A percentile compares a stretch with the other conserved stretches of the same genome.
phyloP scores from a whole-genome alignment of 306 rosid genomes.

The Quercus agrifolia region DNA sequence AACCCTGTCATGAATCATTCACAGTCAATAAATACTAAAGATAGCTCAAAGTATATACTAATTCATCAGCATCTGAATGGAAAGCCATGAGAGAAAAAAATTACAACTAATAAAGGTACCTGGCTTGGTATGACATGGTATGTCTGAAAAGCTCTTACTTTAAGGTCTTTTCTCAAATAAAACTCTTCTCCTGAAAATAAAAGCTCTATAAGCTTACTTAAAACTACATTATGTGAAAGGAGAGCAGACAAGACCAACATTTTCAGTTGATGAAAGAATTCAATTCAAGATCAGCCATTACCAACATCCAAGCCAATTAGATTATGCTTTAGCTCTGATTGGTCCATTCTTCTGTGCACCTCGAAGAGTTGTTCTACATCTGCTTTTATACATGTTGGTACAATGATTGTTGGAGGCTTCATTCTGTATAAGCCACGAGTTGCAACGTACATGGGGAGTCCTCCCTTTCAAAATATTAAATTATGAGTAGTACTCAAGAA shows the following conservation, averaged over 20 bases:
- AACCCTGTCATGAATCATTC: constrained; percentile 63
- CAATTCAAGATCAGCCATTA: constrained; percentile 31
- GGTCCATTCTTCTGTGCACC: constrained; percentile 81
- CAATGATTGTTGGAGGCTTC: constrained; percentile 85
- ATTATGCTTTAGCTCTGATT: constrained; percentile 74
- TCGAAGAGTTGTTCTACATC: constrained; percentile 79
- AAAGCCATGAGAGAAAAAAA: constrained; percentile 1
- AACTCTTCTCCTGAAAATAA: constrained; percentile 72
- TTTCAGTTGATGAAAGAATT: constrained; percentile 12
- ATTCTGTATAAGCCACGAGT: constrained; percentile 80
- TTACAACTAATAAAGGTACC: constrained; percentile 35
- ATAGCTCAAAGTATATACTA: not conserved
- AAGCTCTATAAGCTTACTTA: constrained; percentile 1
- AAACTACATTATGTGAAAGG: constrained; percentile 1
- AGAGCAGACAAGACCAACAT: not conserved
- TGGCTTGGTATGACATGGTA: constrained; percentile 87
- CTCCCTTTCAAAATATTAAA: constrained; percentile 58
- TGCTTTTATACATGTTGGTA: constrained; percentile 68
- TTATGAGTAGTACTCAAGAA: not conserved
- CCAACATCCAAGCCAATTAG: constrained; percentile 88
- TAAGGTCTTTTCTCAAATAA: constrained; percentile 66
- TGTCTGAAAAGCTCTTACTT: constrained; percentile 82
- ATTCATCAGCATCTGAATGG: constrained; percentile 1
- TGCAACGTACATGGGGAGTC: constrained; percentile 90
- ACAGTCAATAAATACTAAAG: constrained; percentile 1